Conservation (phyloP, 2,329 filamentous ascomycete genomes). For the Xylariales sp. region DNA sequence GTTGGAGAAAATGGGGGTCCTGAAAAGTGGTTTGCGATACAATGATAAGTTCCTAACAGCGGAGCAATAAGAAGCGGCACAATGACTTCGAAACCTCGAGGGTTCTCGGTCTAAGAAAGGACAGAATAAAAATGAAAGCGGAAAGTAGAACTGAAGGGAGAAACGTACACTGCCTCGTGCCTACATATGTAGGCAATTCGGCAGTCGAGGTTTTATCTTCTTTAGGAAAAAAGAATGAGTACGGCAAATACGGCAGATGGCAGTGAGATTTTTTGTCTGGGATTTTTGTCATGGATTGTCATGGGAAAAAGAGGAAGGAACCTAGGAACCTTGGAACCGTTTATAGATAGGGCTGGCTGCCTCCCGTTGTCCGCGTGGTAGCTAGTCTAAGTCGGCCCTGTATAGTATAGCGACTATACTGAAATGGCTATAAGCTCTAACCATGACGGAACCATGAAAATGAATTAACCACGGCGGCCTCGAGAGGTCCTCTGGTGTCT, state of each 20-base stretch:
- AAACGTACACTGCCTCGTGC: neutral
- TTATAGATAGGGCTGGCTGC: conserved; percentile 22
- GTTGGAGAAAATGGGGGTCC: too few species aligned
- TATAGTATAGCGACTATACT: too few species aligned
- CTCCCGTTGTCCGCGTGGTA: conserved; percentile 9
- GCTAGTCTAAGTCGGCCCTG: neutral
- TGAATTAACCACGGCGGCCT: too few species aligned
- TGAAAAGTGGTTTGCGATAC: too few species aligned
- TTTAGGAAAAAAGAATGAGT: neutral
- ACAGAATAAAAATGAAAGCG: neutral
- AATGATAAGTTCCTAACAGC: too few species aligned
- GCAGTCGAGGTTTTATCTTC: neutral
- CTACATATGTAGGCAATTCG: neutral
- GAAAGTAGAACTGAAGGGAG: neutral
- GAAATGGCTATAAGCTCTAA: too few species aligned
- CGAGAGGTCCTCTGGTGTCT: too few species aligned
- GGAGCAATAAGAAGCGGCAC: neutral
- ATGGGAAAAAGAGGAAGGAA: neutral
- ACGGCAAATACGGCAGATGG: neutral
- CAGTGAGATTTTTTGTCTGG: too few species aligned
- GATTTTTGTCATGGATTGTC: neutral
- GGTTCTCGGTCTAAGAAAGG: neutral
- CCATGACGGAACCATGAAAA: neutral
- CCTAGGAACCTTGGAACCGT: too few species aligned
- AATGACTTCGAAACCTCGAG: too few species aligned